phyloP scores from a whole-genome alignment of 169 alveolate species.

The Plasmodium blacklocki region DNA sequence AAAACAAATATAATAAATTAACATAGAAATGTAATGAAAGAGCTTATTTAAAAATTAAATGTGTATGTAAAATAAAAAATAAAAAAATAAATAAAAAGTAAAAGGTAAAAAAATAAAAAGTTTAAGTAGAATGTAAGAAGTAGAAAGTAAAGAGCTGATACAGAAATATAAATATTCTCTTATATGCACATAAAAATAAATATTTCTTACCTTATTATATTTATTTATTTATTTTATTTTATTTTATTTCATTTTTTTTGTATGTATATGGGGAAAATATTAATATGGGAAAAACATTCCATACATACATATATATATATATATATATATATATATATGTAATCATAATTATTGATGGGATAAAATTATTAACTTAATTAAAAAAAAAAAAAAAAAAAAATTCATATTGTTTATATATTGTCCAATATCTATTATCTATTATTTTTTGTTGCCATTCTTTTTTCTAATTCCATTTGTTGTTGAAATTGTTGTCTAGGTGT shows the following conservation, averaged over 20 bases:
- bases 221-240: neutral
- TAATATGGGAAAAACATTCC: neutral
- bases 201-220: neutral
- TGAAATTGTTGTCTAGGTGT: slow-evolving; percentile 92
- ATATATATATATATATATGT: slow-evolving; percentile 26
- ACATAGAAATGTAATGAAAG: too few species aligned
- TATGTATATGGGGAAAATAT: neutral
- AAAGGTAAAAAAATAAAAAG: too few species aligned
- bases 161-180: neutral
- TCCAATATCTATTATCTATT: slow-evolving; percentile 1
- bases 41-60: too few species aligned
- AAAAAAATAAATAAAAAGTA: too few species aligned
- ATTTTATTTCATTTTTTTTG: slow-evolving; percentile 2
- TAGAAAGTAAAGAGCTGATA: too few species aligned
- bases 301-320: neutral
- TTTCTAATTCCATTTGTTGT: slow-evolving; percentile 86
- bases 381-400: slow-evolving; percentile 14
- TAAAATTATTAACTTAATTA: slow-evolving; percentile 26
- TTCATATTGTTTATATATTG: too few species aligned
- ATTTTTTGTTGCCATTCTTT: slow-evolving; percentile 76
- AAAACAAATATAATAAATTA: too few species aligned
- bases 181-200: neutral
- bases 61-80: too few species aligned
- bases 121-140: too few species aligned
- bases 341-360: neutral